Evolutionary conservation across 2,329 filamentous ascomycete species (phyloP).

Genomic region (Arthrocladium fulminans): DNA sequence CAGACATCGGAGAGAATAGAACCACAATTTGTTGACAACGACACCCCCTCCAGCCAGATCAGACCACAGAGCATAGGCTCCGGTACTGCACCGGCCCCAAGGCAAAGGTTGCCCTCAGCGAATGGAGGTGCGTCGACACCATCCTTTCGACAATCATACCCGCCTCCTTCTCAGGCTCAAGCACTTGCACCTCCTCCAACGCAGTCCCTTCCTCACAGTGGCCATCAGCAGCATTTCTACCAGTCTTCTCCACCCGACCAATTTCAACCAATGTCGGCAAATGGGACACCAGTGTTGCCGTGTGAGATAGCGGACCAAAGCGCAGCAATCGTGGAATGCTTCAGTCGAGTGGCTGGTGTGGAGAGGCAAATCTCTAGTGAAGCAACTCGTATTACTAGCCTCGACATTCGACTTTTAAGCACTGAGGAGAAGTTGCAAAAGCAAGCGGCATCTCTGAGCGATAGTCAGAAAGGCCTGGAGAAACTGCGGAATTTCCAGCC

Average conservation of each 20-base stretch:
- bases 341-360: background rate
- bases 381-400: background rate
- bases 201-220: background rate
- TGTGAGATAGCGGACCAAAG: background rate
- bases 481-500: conserved; percentile 8
- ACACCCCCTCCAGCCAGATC: background rate
- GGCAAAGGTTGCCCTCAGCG: conserved; percentile 8
- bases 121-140: conserved; percentile 11
- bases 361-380: background rate
- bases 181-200: background rate
- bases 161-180: background rate
- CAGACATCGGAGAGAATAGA: conserved; percentile 13
- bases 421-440: background rate
- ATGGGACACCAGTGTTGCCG: background rate
- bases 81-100: conserved; percentile 1
- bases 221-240: background rate
- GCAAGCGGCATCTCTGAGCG: background rate
- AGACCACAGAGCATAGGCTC: conserved; percentile 4
- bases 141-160: conserved; percentile 3
- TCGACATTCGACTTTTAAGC: background rate
- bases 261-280: background rate
- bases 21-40: conserved; percentile 13
- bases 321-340: background rate
- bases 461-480: background rate
- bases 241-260: background rate